Base-by-base conservation (phyloP, 2,329 filamentous ascomycete species). In the Sporothrix brasiliensis region DNA sequence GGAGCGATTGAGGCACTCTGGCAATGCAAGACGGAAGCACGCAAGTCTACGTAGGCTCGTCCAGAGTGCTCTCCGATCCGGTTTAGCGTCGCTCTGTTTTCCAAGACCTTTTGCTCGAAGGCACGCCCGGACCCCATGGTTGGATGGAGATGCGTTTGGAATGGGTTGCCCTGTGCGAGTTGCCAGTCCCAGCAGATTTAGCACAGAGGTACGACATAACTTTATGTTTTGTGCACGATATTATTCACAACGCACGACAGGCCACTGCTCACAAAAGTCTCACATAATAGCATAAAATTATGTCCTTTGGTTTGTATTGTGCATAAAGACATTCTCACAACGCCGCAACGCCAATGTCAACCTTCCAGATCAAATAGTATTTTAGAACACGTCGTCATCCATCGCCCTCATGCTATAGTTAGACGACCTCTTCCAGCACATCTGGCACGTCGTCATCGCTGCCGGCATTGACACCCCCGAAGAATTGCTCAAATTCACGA, bases 151-250 rank as follows among this genome's bases (percentile, higher is more conserved):
- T 13, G 11, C 24, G 44, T 24, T 10, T 50, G 61, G 61, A 21
- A 65, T 65, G 61, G 14, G 61, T 65, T 65, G 61, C 44, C 44
- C n/a, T 49, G 60, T 47, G 41, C 49, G 60, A n/a, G 58, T 50
- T 24, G 61, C 27, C 61, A 24, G 47, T 27, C 47, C 61, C 61
- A 47, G 61, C 61, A 52, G 44, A 66, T 50, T 63, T 61, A n/a
- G 41, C n/a, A 19, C 39, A 24, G 9, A 47, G 44, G 3, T 3
- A 16, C 19, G 4, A 24, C 13, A 14, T 16, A n/a, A 27, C 44
- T n/a, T 1, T 44, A 39, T 2, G 14, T 24, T 16, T 21, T 61
- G 21, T 66, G 61, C 24, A 50, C 7, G 60, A 13, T 21, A 34
- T 66, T 66, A 34, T 52, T 47, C 61, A n/a, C 11, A 13, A 6